Percentiles rank a stretch among this genome's conserved stretches.
Conservation (phyloP, 2,329 filamentous ascomycete genomes). For the Penicillium psychrosexuale region DNA sequence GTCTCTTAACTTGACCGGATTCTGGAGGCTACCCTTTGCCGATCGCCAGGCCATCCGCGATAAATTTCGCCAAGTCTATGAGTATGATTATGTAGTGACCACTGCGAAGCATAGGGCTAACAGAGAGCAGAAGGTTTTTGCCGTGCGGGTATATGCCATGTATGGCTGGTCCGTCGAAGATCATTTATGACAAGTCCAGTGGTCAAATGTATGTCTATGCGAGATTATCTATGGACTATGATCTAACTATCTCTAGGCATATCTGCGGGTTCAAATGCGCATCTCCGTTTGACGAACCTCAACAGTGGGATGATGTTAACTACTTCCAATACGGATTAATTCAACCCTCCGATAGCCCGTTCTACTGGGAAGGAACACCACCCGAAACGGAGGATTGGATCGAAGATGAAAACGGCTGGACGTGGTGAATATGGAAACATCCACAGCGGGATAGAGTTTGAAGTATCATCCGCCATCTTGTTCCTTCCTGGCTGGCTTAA, state of each 20-base stretch:
- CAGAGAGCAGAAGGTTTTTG: neutral
- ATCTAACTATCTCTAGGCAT: conserved; percentile 3
- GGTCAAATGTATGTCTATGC: conserved; percentile 1
- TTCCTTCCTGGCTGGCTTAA: too few species aligned
- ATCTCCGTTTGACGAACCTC: conserved; percentile 3
- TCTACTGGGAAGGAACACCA: conserved; percentile 5
- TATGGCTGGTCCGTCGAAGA: conserved; percentile 5
- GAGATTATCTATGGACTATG: neutral
- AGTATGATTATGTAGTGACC: neutral
- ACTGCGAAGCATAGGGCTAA: neutral
- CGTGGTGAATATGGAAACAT: conserved; percentile 1
- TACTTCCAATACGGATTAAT: conserved; percentile 2
- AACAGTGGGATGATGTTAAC: neutral
- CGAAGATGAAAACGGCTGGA: conserved; percentile 3
- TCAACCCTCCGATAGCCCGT: neutral
- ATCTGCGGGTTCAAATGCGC: conserved; percentile 3
- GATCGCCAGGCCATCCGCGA: conserved; percentile 5
- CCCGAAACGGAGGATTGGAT: conserved; percentile 1
- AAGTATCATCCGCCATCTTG: neutral
- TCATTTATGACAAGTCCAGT: conserved; percentile 3
- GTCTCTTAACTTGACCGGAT: conserved; percentile 2
- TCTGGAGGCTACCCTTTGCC: conserved; percentile 3
- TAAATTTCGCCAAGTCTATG: conserved; percentile 4
- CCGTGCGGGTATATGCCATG: conserved; percentile 1
- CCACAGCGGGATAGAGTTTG: neutral